Evolutionary conservation across 2,329 filamentous ascomycete species (phyloP), one percentile per base, ranked within the genome.

Genomic region (Aspergillus felis): DNA sequence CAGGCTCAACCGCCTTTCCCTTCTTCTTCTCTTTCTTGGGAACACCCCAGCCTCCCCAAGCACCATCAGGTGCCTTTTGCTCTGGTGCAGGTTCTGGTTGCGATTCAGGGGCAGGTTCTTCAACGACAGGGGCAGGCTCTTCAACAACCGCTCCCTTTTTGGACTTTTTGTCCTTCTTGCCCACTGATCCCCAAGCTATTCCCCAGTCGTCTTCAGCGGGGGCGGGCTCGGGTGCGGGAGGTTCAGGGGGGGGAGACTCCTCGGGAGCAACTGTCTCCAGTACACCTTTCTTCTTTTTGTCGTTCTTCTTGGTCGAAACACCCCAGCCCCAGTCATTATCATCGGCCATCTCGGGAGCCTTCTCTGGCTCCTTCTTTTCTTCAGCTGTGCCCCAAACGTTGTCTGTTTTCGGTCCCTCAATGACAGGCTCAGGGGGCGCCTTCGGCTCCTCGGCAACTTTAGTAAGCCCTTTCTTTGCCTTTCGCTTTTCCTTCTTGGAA

Each of bases 101-200:
- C 55, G 61, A 38, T 57, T 14, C 14, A 6, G 68, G 54, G 51
- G 65, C 28, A n/a, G 67, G 57, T 46, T 57, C 65, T 38, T 58
- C 42, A 17, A 56, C 12, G 17, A 57, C 50, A 20, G 55, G 62
- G 55, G 22, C 8, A 24, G 20, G n/a, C 42, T 69, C 67, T 29
- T 69, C 68, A 4, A 66, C 60, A 17, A 63, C 59, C 5, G 53
- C 55, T 42, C 66, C 68, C 57, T 74, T 74, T 59, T 63, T 65
- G 9, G 69, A 68, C 58, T 75, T 75, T 51, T 77, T 77, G 64
- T 78, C 77, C 64, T 79, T 77, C 57, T 75, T 72, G 14, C 61
- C 64, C n/a, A 59, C 27, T 28, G 64, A 62, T 32, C 65, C 66
- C 69, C 69, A 74, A 24, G 63, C 64, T 27, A 62, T 62, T 55